A percentile compares a stretch with the other conserved stretches of the same genome.
phyloP scores from a whole-genome alignment of 495 filamentous ascomycete species.

The Trypethelium eluteriae region DNA sequence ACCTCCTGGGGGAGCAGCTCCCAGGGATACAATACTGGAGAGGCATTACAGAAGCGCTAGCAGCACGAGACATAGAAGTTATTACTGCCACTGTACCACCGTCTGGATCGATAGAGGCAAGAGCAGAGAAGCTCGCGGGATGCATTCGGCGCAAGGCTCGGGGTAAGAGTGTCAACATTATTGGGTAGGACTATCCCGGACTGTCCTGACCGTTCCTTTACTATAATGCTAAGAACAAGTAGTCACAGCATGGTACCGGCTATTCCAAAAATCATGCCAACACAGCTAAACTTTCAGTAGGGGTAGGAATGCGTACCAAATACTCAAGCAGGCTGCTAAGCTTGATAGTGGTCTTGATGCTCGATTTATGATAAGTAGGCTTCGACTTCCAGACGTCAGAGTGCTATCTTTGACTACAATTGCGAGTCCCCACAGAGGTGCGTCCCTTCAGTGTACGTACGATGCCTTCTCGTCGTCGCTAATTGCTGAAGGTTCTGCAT shows the following conservation, averaged over 20 bases:
- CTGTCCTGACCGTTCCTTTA: too few relatives aligned
- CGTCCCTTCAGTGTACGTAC: not conserved
- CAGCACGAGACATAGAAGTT: slow-evolving; percentile 64
- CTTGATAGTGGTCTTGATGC: slow-evolving; percentile 68
- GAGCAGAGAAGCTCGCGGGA: slow-evolving; percentile 57
- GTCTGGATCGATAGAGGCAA: slow-evolving; percentile 67
- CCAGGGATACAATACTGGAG: slow-evolving; percentile 87
- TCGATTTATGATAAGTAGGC: slow-evolving; percentile 80
- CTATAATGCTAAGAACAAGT: not conserved
- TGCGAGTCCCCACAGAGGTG: slow-evolving; percentile 78
- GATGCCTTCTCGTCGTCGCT: not conserved
- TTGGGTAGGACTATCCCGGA: slow-evolving; percentile 53
- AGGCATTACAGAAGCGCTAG: slow-evolving; percentile 74
- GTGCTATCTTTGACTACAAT: slow-evolving; percentile 79
- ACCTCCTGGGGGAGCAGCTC: slow-evolving; percentile 58
- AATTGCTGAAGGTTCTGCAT: slow-evolving; percentile 48
- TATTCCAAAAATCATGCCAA: slow-evolving; percentile 10
- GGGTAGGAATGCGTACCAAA: slow-evolving; percentile 37
- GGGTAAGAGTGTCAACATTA: slow-evolving; percentile 76
- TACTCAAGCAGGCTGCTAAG: slow-evolving; percentile 25
- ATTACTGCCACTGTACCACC: slow-evolving; percentile 76
- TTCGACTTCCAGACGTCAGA: slow-evolving; percentile 63
- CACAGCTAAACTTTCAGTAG: slow-evolving; percentile 25
- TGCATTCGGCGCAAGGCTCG: slow-evolving; percentile 58
- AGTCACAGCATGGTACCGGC: slow-evolving; percentile 67